phyloP scores from a whole-genome alignment of 2,329 filamentous ascomycete species.

The Colletotrichum sp. region DNA sequence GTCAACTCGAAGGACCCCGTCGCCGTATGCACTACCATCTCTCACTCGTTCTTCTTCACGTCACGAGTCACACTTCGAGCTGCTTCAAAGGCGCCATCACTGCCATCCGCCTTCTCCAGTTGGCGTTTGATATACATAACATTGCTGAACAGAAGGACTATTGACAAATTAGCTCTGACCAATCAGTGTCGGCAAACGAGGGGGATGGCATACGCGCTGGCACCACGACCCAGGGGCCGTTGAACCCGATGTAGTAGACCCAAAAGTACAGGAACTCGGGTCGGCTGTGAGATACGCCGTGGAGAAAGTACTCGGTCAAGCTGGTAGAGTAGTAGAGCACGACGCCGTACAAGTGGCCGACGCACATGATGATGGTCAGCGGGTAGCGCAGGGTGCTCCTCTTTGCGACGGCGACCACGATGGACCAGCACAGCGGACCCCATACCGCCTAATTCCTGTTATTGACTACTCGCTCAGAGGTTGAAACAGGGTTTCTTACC shows the following conservation, averaged over 20 bases:
- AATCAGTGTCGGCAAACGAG: neutral
- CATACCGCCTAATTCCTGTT: slow-evolving; percentile 49
- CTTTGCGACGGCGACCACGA: slow-evolving; percentile 49
- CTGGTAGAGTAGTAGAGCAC: slow-evolving; percentile 67
- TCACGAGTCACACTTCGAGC: neutral
- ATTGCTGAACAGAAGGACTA: slow-evolving; percentile 2
- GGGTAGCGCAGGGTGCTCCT: slow-evolving; percentile 52
- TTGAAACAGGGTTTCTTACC: slow-evolving; percentile 49
- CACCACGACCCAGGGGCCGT: slow-evolving; percentile 64
- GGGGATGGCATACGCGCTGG: slow-evolving; percentile 50
- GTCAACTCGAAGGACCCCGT: neutral
- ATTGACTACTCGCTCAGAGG: neutral
- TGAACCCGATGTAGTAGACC: slow-evolving; percentile 67
- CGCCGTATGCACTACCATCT: neutral
- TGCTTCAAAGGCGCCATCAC: neutral
- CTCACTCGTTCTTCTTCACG: neutral
- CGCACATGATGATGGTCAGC: slow-evolving; percentile 55
- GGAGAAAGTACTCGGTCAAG: slow-evolving; percentile 49
- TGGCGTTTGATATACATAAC: neutral
- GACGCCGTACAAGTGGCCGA: slow-evolving; percentile 66
- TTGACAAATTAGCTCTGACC: neutral
- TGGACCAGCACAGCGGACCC: slow-evolving; percentile 63
- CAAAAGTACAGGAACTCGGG: slow-evolving; percentile 68
- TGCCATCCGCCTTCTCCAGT: slow-evolving; percentile 5
- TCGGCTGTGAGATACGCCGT: slow-evolving; percentile 56